phyloP scores from a whole-genome alignment of 768 basidiomycete species.

The Lactarius akahatsu region DNA sequence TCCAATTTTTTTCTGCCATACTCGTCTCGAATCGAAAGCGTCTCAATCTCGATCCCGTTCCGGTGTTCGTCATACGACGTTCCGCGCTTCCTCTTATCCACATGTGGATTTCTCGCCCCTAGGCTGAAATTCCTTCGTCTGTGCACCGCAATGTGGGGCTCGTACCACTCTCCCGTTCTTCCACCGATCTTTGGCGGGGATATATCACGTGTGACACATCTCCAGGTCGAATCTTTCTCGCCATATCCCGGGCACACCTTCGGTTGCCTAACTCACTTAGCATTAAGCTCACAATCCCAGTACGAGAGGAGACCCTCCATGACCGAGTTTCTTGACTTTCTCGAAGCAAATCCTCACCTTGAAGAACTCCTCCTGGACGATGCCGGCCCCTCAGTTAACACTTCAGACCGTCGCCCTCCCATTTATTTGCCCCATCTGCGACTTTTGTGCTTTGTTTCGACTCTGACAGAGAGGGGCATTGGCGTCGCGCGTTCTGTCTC shows the following conservation, averaged over 20 bases:
- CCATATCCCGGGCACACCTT: constrained; percentile 29
- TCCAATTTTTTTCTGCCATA: constrained; percentile 28
- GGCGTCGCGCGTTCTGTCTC: constrained; percentile 20
- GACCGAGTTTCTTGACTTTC: constrained; percentile 29
- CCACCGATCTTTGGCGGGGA: constrained; percentile 28
- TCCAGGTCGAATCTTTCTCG: constrained; percentile 31
- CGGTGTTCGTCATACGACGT: constrained; percentile 26
- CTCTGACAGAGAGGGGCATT: constrained; percentile 23
- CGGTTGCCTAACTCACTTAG: constrained; percentile 28
- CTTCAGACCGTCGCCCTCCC: constrained; percentile 16
- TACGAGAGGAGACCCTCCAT: constrained; percentile 29
- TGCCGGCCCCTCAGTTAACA: constrained; percentile 27
- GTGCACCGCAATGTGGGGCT: constrained; percentile 30
- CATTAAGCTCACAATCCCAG: constrained; percentile 29
- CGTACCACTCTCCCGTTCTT: constrained; percentile 22
- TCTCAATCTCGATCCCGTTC: constrained; percentile 26
- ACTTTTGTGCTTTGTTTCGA: constrained; percentile 23
- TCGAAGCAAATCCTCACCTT: constrained; percentile 26
- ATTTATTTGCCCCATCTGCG: constrained; percentile 25
- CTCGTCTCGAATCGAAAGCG: constrained; percentile 25
- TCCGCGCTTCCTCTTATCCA: constrained; percentile 27
- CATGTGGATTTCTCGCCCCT: constrained; percentile 26
- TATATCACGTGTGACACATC: constrained; percentile 28
- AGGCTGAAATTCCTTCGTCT: constrained; percentile 26
- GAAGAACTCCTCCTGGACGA: constrained; percentile 30